Conservation (phyloP, 2,329 filamentous ascomycete genomes). For the Neofusicoccum cordaticola region DNA sequence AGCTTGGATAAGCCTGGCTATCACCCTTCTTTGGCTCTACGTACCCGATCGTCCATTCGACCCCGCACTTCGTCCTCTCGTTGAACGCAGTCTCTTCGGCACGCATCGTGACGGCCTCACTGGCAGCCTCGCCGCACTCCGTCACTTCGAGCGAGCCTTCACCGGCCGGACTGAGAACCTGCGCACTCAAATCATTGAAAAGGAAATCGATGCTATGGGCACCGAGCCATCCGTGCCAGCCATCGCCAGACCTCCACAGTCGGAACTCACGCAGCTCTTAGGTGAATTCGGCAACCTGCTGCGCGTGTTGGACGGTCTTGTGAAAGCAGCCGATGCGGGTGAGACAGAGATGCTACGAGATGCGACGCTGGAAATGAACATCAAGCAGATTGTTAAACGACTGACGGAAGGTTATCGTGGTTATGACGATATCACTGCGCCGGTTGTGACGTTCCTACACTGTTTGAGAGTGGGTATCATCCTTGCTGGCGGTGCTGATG, state of each 20-base stretch:
- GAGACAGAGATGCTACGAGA: slow-evolving; percentile 28
- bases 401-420: slow-evolving; percentile 68
- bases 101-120: slow-evolving; percentile 57
- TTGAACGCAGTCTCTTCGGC: slow-evolving; percentile 62
- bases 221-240: slow-evolving; percentile 62
- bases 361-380: slow-evolving; percentile 49
- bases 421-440: slow-evolving; percentile 82
- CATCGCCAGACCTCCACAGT: slow-evolving; percentile 68
- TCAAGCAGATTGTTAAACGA: slow-evolving; percentile 68
- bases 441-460: slow-evolving; percentile 74
- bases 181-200: slow-evolving; percentile 61
- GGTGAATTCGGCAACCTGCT: slow-evolving; percentile 79
- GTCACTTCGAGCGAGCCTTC: slow-evolving; percentile 63
- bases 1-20: slow-evolving; percentile 73
- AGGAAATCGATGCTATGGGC: slow-evolving; percentile 64
- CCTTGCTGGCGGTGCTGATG: slow-evolving; percentile 44
- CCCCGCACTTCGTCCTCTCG: slow-evolving; percentile 60
- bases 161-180: slow-evolving; percentile 67
- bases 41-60: slow-evolving; percentile 86
- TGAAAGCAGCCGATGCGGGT: slow-evolving; percentile 24
- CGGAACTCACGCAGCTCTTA: slow-evolving; percentile 70
- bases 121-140: slow-evolving; percentile 58
- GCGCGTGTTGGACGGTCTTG: slow-evolving; percentile 31
- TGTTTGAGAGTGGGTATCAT: slow-evolving; percentile 75
- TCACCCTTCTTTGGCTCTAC: slow-evolving; percentile 73